These are phyloP conservation scores for Pseudonitzschia pungens DNA, from an alignment of 108 stramenopile species.

Conservation along the genomic window DNA sequence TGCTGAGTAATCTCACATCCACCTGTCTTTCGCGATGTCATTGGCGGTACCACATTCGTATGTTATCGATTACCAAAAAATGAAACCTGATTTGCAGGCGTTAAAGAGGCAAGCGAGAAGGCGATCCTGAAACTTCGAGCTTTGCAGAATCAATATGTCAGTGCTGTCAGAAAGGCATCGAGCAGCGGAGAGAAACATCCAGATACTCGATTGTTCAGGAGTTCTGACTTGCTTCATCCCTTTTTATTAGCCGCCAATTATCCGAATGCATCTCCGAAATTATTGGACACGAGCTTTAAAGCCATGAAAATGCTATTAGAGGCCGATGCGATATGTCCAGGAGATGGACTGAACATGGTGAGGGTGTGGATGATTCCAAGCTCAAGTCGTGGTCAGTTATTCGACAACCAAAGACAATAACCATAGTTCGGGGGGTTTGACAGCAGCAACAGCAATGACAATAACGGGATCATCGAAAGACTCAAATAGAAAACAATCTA, in stretches of 20 bases:
- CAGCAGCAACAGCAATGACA: slow-evolving; percentile 6
- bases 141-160: slow-evolving; percentile 75
- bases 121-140: slow-evolving; percentile 78
- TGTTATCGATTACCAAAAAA: not conserved
- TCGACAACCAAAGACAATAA: slow-evolving; percentile 20
- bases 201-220: slow-evolving; percentile 76
- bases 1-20: not conserved
- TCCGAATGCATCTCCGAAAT: slow-evolving; percentile 63
- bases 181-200: slow-evolving; percentile 50
- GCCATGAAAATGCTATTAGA: slow-evolving; percentile 67
- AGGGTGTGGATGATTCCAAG: slow-evolving; percentile 81
- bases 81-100: slow-evolving; percentile 36
- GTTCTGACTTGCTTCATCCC: slow-evolving; percentile 77
- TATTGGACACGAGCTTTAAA: slow-evolving; percentile 68
- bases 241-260: slow-evolving; percentile 82
- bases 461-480: not conserved
- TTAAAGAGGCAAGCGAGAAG: slow-evolving; percentile 84
- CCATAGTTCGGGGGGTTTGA: not conserved
- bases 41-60: not conserved
- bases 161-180: slow-evolving; percentile 74
- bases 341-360: slow-evolving; percentile 70
- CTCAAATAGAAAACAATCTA: slow-evolving; percentile 12
- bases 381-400: slow-evolving; percentile 54
- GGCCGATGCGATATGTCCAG: slow-evolving; percentile 78
- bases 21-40: not conserved